phyloP scores from a whole-genome alignment of 805 yeast genomes.

The Kregervanrija delftensis region DNA sequence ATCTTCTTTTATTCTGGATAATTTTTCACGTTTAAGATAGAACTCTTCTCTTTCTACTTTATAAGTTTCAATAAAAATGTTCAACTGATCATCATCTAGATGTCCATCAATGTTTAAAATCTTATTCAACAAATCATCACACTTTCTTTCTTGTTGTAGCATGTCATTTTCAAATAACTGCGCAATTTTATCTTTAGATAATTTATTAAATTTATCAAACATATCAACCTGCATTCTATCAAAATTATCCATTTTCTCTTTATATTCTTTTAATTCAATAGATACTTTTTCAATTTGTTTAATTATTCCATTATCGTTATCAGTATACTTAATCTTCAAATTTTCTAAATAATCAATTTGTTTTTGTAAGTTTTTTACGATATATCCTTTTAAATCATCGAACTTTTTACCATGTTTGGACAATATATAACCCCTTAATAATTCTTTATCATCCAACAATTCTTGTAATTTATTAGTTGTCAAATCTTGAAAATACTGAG shows the following conservation, averaged over 20 bases:
- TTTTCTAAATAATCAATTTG: conserved; percentile 31
- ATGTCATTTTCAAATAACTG: conserved; percentile 30
- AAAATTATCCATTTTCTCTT: conserved; percentile 14
- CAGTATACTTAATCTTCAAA: conserved; percentile 11
- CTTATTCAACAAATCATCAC: conserved; percentile 11
- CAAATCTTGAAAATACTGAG: conserved; percentile 19
- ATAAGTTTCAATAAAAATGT: conserved; percentile 35
- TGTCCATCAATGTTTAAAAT: conserved; percentile 12
- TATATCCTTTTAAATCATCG: conserved; percentile 6
- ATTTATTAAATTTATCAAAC: conserved; percentile 24
- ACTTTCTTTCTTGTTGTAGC: conserved; percentile 16
- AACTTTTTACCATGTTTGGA: conserved; percentile 10
- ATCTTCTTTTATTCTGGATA: conserved; percentile 40
- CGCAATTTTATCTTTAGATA: conserved; percentile 29
- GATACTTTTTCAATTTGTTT: conserved; percentile 16
- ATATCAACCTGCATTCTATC: conserved; percentile 20
- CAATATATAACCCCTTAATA: conserved; percentile 16
- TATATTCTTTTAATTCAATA: conserved; percentile 19
- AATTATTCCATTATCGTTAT: conserved; percentile 18
- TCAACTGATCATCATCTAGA: conserved; percentile 24
- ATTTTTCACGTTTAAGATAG: conserved; percentile 40
- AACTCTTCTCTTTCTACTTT: conserved; percentile 33
- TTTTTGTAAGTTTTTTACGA: conserved; percentile 30
- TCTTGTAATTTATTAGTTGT: conserved; percentile 17
- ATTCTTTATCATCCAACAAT: conserved; percentile 10